Evolutionary conservation across 2,329 filamentous ascomycete species (phyloP).

Genomic region (Ceratocystis variospora): DNA sequence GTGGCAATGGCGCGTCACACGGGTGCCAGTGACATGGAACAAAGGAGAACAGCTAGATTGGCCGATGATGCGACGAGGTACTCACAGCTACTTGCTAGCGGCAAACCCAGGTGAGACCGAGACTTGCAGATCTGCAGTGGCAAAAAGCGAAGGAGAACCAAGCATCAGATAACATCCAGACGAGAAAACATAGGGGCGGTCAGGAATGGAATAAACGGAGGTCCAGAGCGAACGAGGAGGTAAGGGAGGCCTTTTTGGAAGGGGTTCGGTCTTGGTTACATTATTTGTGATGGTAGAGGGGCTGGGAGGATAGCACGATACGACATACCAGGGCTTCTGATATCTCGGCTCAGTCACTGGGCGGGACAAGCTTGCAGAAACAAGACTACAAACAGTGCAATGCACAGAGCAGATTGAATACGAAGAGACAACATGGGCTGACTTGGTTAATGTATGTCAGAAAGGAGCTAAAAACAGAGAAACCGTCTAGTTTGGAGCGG

Average conservation of each 20-base stretch:
- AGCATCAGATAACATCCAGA: not conserved
- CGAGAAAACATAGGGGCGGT: not conserved
- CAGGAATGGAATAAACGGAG: not conserved
- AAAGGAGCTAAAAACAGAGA: not conserved
- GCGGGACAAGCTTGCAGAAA: not conserved
- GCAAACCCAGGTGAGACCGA: not conserved
- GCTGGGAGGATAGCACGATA: not conserved
- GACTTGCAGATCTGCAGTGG: constrained; percentile 5
- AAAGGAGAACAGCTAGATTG: not conserved
- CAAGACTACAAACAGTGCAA: not conserved
- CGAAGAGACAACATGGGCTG: constrained; percentile 4
- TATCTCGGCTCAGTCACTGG: not conserved
- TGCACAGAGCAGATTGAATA: constrained; percentile 7
- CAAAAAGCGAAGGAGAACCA: not conserved
- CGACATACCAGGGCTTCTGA: not conserved
- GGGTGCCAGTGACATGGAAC: not conserved
- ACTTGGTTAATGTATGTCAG: not conserved
- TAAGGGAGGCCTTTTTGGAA: not conserved
- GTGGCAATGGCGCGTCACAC: not conserved
- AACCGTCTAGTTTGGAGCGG: not conserved
- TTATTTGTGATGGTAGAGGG: not conserved
- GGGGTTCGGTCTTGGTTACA: not conserved
- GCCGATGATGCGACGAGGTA: not conserved
- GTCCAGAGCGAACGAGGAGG: not conserved
- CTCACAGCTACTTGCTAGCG: not conserved